phyloP scores from a whole-genome alignment of 1,284 basidiomycete species.

The Ceratobasidium papillatum region DNA sequence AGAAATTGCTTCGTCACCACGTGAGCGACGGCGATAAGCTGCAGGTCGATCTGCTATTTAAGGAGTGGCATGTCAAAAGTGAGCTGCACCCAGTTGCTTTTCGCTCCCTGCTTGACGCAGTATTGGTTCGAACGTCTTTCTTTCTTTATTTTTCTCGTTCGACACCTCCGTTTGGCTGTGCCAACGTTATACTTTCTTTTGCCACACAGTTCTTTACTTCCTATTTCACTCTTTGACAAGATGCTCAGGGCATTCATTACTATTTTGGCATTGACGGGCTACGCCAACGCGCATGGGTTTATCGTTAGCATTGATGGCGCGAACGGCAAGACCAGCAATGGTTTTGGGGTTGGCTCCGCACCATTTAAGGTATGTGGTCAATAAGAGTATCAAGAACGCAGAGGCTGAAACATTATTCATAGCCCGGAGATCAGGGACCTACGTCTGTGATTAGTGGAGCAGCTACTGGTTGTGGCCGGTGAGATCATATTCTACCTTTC shows the following conservation, averaged over 20 bases:
- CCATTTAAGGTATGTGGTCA: conserved; percentile 4
- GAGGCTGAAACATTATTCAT: not conserved
- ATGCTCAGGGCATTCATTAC: conserved; percentile 16
- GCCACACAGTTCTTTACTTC: not conserved
- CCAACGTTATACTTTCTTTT: conserved; percentile 17
- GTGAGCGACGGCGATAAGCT: not conserved
- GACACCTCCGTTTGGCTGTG: not conserved
- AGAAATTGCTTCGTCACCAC: conserved; percentile 5
- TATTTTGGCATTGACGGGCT: conserved; percentile 12
- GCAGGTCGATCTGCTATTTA: conserved; percentile 10
- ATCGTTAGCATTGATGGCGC: conserved; percentile 13
- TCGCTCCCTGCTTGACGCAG: conserved; percentile 9
- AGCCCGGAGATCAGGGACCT: conserved; percentile 16
- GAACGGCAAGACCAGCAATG: conserved; percentile 28
- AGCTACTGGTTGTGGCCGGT: conserved; percentile 8
- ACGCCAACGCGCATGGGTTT: conserved; percentile 23
- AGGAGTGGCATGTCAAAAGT: not conserved
- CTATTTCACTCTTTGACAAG: not conserved
- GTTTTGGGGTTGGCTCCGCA: conserved; percentile 30
- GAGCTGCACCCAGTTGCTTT: conserved; percentile 12
- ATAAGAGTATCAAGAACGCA: not conserved
- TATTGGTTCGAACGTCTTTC: conserved; percentile 6
- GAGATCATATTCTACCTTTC: not conserved
- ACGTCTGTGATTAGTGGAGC: conserved; percentile 20
- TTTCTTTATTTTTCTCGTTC: not conserved